Evolutionary conservation across 176 grass and related monocot species (phyloP), one percentile per base, ranked within the genome.

Genomic region (Elymus sibiricus): DNA sequence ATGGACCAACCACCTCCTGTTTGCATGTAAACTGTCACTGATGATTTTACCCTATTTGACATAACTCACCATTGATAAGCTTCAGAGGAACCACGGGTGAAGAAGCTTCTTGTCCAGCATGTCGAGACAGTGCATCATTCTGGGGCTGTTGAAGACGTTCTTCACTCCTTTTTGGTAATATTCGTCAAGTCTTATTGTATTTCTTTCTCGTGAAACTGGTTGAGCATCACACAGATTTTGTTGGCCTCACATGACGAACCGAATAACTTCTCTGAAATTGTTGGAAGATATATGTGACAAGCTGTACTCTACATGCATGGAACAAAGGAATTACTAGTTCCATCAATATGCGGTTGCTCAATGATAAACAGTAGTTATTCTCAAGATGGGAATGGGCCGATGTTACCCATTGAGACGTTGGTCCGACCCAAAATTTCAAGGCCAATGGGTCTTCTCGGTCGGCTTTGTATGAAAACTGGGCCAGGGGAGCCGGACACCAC

Each of bases 41-140:
- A 79, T 79, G 77, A 43, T 11, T 81, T 19, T 43, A 26, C 62
- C 43, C 62, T 67, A 9, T 46, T 34, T 15, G 24, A 44, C 27
- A 49, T 46, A 64, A 22, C 78, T 64, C 37, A 27, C 32, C 77
- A 42, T 27, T 3, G 8, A 27, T 78, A 61, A 63, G 49, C 16
- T 89, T 78, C 43, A 44, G 90, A 94, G 84, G 93, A 91, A 70
- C 47, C 81, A 11, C 86, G 69, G 10, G 61, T 89, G 62, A 98
- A 95, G 86, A 98, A 95, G 85, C 56, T 98, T 84, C 84, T 95
- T 40, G 78, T 90, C 37, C 96, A 95, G 63, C 93, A 94, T 56
- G 37, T 98, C 44, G 90, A 98, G 49, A 98, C 93, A 35, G 55
- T 94, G 9, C 86, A 86, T 37, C 62, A 89, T 21, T 92, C 93